phyloP scores from a whole-genome alignment of 108 stramenopile genomes.

The Cyclotella baltica region DNA sequence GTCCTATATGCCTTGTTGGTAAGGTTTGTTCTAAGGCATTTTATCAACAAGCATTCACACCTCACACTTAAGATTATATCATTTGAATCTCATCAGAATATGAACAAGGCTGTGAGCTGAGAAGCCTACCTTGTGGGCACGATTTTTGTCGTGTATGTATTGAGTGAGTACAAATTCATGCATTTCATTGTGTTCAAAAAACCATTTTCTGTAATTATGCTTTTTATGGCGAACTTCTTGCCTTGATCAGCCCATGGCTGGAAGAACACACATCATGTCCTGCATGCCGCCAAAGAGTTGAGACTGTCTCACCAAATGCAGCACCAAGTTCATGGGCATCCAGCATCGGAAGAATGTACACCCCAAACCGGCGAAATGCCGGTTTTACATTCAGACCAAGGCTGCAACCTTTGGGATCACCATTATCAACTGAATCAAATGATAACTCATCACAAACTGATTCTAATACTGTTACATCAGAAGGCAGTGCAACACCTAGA shows the following conservation, averaged over 20 bases:
- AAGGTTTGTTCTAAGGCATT: not conserved
- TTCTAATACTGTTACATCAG: not conserved
- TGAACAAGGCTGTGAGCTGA: conserved; percentile 59
- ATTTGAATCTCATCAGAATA: conserved; percentile 25
- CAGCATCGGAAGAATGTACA: not conserved
- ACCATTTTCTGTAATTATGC: too few species aligned
- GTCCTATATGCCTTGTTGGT: conserved; percentile 67
- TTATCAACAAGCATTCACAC: not conserved
- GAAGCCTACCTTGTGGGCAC: conserved; percentile 63
- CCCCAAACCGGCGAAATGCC: not conserved
- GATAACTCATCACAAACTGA: not conserved
- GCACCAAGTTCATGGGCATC: not conserved
- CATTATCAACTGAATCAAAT: not conserved
- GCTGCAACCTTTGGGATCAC: not conserved
- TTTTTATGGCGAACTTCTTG: too few species aligned
- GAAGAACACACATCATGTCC: conserved; percentile 39
- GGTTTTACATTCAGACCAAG: not conserved
- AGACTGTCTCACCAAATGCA: not conserved
- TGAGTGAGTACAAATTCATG: too few species aligned
- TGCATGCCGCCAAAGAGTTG: conserved; percentile 32
- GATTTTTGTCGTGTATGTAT: conserved; percentile 63
- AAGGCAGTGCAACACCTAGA: not conserved
- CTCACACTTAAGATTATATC: not conserved
- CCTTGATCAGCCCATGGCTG: conserved; percentile 60
- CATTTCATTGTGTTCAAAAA: too few species aligned